A percentile compares a stretch with the other conserved stretches of the same genome.
Conservation (phyloP, 208 protist species). For the Leishmania tarentolae region DNA sequence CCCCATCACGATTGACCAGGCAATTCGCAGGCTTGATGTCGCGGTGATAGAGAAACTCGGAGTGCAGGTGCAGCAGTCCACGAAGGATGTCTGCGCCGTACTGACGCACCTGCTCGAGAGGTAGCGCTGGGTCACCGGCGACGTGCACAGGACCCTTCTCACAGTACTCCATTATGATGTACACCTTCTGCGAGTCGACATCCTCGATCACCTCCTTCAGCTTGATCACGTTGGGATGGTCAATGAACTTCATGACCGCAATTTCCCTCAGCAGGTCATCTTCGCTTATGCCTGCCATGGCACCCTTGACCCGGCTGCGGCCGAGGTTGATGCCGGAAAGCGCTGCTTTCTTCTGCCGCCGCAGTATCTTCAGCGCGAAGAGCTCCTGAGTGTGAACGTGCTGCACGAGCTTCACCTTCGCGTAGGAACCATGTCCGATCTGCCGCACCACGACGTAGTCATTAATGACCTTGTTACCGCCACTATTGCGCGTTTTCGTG, state of each 20-base stretch:
- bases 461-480: conserved; percentile 91
- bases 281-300: conserved; percentile 28
- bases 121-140: conserved; percentile 52
- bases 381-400: conserved; percentile 66
- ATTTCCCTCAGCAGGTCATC: conserved; percentile 93
- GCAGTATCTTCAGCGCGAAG: conserved; percentile 87
- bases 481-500: conserved; percentile 60
- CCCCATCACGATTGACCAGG: conserved; percentile 63
- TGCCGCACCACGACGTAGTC: conserved; percentile 86
- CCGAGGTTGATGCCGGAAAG: conserved; percentile 17
- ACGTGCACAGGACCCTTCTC: conserved; percentile 76
- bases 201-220: conserved; percentile 97
- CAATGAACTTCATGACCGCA: conserved; percentile 96
- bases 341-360: conserved; percentile 25
- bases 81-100: conserved; percentile 65
- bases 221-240: conserved; percentile 95
- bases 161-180: conserved; percentile 95
- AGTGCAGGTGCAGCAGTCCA: conserved; percentile 80
- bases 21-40: conserved; percentile 88
- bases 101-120: conserved; percentile 44
- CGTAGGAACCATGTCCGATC: conserved; percentile 79
- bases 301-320: conserved; percentile 21
- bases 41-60: conserved; percentile 78
- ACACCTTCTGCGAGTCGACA: conserved; percentile 83
- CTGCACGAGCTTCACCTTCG: conserved; percentile 91